Conservation (phyloP, 805 yeast genomes). For the Starmerella stigmatis region DNA sequence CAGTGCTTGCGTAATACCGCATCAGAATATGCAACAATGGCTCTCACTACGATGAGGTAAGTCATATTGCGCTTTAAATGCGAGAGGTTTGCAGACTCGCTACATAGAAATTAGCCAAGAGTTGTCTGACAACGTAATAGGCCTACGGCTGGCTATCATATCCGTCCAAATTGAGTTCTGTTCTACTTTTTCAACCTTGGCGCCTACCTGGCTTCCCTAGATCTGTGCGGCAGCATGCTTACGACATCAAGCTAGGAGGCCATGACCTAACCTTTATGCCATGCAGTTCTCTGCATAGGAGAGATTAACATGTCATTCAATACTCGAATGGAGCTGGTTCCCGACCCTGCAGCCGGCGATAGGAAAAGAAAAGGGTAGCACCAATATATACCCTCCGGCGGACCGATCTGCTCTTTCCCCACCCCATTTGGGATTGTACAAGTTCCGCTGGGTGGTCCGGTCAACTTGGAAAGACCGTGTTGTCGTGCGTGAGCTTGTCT, state of each 20-base stretch:
- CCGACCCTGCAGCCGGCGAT: constrained; percentile 7
- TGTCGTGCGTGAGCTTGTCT: neutral
- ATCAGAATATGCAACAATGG: too few species aligned
- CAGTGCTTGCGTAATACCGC: too few species aligned
- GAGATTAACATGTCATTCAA: neutral
- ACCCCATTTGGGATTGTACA: constrained; percentile 3
- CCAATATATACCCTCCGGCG: constrained; percentile 1
- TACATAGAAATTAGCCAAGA: too few species aligned
- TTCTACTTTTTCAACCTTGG: too few species aligned
- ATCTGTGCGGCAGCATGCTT: neutral
- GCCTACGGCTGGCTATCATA: too few species aligned
- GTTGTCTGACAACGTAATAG: too few species aligned
- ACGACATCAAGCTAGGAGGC: constrained; percentile 2
- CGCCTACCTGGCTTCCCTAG: neutral
- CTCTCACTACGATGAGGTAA: too few species aligned
- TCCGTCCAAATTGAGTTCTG: too few species aligned
- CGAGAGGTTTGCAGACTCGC: too few species aligned
- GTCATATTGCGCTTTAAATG: too few species aligned
- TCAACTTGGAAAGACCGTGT: too few species aligned
- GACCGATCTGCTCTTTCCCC: neutral
- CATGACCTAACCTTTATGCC: neutral
- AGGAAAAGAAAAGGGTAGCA: constrained; percentile 6
- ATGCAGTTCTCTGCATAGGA: neutral
- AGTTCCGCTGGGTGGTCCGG: constrained; percentile 3
- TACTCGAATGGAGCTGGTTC: neutral